Conservation (phyloP, 2,329 filamentous ascomycete genomes). For the Ustulina deusta region DNA sequence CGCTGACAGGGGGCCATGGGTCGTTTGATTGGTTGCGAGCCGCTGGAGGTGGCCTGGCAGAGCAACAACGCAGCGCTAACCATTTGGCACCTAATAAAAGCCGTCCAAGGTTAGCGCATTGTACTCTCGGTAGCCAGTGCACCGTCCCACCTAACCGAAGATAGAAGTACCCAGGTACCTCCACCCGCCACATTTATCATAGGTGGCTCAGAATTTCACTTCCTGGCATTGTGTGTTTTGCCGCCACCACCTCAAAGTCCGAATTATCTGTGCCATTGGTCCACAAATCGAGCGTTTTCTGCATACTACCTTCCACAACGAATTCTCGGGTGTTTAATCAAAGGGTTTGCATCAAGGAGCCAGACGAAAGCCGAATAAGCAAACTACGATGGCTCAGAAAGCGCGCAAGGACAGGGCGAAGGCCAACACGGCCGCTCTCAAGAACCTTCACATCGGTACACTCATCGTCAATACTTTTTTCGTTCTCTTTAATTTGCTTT, state of each 20-base stretch:
- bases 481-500: conserved; percentile 76
- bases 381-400: conserved; percentile 67
- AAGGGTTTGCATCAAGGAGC: not conserved
- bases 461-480: conserved; percentile 79
- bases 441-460: conserved; percentile 83
- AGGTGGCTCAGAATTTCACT: not conserved
- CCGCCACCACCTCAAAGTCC: not conserved
- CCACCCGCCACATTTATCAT: not conserved
- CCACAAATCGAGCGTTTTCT: not conserved
- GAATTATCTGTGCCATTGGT: conserved; percentile 1
- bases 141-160: not conserved
- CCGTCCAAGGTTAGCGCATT: conserved; percentile 15
- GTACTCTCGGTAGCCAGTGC: not conserved
- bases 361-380: not conserved
- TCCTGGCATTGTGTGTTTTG: not conserved
- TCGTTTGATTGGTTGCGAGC: conserved; percentile 54
- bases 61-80: conserved; percentile 53
- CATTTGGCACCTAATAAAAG: conserved; percentile 23
- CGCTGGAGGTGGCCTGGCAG: conserved; percentile 50
- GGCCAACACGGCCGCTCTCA: conserved; percentile 81
- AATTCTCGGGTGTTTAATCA: not conserved
- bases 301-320: conserved; percentile 4
- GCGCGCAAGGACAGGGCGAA: conserved; percentile 77
- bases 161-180: not conserved
- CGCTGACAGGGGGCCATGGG: conserved; percentile 37